phyloP scores from a whole-genome alignment of 495 filamentous ascomycete genomes.

The Cercophora scortea region DNA sequence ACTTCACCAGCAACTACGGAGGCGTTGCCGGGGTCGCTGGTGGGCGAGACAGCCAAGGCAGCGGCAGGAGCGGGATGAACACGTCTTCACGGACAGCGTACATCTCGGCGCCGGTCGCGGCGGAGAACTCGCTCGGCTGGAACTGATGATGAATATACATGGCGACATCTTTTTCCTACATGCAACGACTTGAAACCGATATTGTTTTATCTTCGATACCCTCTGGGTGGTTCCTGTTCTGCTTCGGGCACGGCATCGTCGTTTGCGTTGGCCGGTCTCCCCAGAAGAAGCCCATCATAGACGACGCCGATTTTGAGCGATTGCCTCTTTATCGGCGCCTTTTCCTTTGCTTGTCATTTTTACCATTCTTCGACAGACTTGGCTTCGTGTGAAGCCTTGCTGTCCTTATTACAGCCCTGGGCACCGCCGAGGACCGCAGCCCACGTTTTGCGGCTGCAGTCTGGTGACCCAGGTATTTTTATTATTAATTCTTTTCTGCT shows the following conservation, averaged over 20 bases:
- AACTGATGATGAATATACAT: slow-evolving; percentile 52
- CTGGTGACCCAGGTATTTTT: slow-evolving; percentile 29
- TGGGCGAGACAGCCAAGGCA: slow-evolving; percentile 36
- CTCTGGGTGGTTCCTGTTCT: slow-evolving; percentile 25
- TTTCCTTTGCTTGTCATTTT: slow-evolving; percentile 19
- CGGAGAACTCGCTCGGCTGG: slow-evolving; percentile 97
- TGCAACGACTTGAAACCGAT: slow-evolving; percentile 5
- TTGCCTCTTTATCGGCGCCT: slow-evolving; percentile 10
- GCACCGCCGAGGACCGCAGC: slow-evolving; percentile 21
- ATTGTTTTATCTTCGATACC: slow-evolving; percentile 39
- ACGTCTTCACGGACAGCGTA: slow-evolving; percentile 63
- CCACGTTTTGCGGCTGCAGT: slow-evolving; percentile 35
- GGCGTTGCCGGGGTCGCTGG: slow-evolving; percentile 27
- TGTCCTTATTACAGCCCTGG: slow-evolving; percentile 19
- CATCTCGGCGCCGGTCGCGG: slow-evolving; percentile 82
- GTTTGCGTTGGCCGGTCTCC: neutral
- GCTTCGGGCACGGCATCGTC: slow-evolving; percentile 9
- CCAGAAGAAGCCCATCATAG: slow-evolving; percentile 1
- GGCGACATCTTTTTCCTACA: slow-evolving; percentile 16
- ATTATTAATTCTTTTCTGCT: slow-evolving; percentile 33
- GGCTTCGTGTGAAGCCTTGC: slow-evolving; percentile 16
- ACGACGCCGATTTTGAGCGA: slow-evolving; percentile 1
- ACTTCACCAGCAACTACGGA: slow-evolving; percentile 42
- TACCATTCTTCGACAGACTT: slow-evolving; percentile 13
- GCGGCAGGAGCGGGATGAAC: slow-evolving; percentile 59